Evolutionary conservation across 495 filamentous ascomycete genomes (phyloP), one percentile per base, ranked within the genome.

Genomic region (Penicillium paxilli): DNA sequence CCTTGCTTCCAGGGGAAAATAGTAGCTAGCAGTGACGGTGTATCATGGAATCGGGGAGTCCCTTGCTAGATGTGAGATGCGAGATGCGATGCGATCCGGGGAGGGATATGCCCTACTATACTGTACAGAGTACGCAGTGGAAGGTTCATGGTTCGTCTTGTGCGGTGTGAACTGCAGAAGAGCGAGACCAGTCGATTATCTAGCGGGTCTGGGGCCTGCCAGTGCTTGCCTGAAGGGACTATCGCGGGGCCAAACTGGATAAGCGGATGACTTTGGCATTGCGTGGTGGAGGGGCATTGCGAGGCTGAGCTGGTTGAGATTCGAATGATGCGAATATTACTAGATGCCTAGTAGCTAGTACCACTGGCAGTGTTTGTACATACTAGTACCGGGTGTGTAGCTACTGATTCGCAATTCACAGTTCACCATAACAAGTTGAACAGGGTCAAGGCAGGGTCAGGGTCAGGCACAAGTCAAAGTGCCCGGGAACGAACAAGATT

Each of bases 391-490:
- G n/a, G n/a, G n/a, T n/a, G 11, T 32, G 30, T 9, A 32, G n/a
- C 11, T 12, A 9, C 26, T 4, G 17, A 35, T 23, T 16, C 24
- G 24, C 33, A 54, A 42, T 49, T 54, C 22, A 16, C 4, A 54
- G 44, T 58, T 47, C 44, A 49, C 44, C 50, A 45, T 57, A 32
- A 48, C 21, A 54, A 45, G 16, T 33, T 44, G 28, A 19, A 19
- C 7, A 16, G 35, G 17, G 35, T 38, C 35, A 38, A 38, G 35
- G 5, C 35, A 19, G 16, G 17, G 16, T 38, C 16, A 19, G 9
- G n/a, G 16, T 38, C 35, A 38, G 35, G 35, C 35, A 38, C 35
- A 16, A 16, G n/a, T n/a, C n/a, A n/a, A n/a, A n/a, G n/a, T n/a
- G n/a, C n/a, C n/a, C n/a, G n/a, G n/a, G n/a, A n/a, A n/a, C n/a